These are phyloP conservation scores for Lodderomyces parapsilosis DNA, from an alignment of 1,139 yeast species.

Conservation along the genomic window DNA sequence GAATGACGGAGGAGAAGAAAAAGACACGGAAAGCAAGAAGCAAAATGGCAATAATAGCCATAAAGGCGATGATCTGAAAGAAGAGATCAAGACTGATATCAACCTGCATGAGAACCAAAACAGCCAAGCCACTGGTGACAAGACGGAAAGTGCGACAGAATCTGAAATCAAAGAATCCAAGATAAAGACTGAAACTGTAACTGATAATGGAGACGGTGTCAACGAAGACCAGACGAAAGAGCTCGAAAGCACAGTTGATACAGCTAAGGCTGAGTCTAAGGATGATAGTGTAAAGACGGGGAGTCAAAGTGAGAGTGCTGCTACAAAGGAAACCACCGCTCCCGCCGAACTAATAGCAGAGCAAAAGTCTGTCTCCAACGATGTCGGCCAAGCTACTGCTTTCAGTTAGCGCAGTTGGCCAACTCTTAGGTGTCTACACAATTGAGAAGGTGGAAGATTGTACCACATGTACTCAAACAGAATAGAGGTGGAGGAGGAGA, in stretches of 20 bases:
- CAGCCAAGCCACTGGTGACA: background rate
- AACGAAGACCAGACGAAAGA: background rate
- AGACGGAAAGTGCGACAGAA: no score
- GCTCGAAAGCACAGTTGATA: background rate
- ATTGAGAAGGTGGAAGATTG: background rate
- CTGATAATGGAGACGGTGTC: background rate
- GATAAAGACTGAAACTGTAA: background rate
- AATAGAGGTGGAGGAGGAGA: background rate
- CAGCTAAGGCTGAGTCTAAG: background rate
- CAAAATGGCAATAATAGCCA: background rate
- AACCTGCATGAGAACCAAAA: background rate
- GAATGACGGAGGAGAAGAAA: background rate
- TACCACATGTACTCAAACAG: no score
- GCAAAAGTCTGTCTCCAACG: background rate
- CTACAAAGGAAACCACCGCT: background rate
- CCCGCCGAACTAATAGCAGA: background rate
- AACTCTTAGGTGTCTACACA: background rate
- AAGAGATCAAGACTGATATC: background rate
- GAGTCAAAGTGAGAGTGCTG: background rate
- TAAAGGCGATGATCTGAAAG: background rate
- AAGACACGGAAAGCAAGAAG: conserved; percentile 2
- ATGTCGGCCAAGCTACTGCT: background rate
- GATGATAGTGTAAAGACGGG: background rate
- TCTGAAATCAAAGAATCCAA: no score
- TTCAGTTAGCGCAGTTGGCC: background rate